These are phyloP conservation scores for Shiraia sp. DNA, from an alignment of 2,329 filamentous ascomycete species.

Conservation along the genomic window DNA sequence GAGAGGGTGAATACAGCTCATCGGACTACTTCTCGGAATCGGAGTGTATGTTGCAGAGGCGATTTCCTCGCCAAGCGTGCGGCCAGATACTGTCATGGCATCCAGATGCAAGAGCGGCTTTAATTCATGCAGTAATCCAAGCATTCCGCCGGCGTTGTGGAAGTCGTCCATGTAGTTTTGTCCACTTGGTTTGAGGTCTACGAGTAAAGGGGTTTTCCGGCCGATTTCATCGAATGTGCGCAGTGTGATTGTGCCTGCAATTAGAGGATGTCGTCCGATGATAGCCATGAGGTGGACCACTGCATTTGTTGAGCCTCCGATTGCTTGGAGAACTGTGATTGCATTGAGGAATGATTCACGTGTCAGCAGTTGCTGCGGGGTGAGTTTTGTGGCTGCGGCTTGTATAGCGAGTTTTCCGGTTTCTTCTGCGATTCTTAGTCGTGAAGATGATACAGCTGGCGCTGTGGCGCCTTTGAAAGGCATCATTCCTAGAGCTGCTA, in stretches of 20 bases:
- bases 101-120: slow-evolving; percentile 76
- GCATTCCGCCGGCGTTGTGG: slow-evolving; percentile 79
- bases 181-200: slow-evolving; percentile 80
- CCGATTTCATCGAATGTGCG: slow-evolving; percentile 79
- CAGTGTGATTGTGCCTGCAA: slow-evolving; percentile 73
- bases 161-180: slow-evolving; percentile 87
- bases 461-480: slow-evolving; percentile 57
- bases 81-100: slow-evolving; percentile 78
- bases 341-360: slow-evolving; percentile 55
- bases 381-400: slow-evolving; percentile 44
- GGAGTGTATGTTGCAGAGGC: slow-evolving; percentile 73
- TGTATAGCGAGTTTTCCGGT: slow-evolving; percentile 56
- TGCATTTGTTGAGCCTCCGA: slow-evolving; percentile 51
- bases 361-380: slow-evolving; percentile 51
- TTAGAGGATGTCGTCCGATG: slow-evolving; percentile 54
- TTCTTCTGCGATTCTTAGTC: slow-evolving; percentile 58
- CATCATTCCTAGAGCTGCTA: slow-evolving; percentile 58
- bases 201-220: slow-evolving; percentile 78
- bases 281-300: slow-evolving; percentile 52
- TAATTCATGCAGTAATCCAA: slow-evolving; percentile 78
- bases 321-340: slow-evolving; percentile 50
- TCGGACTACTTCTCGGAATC: slow-evolving; percentile 9
- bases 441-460: slow-evolving; percentile 57
- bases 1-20: slow-evolving; percentile 53
- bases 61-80: slow-evolving; percentile 78